Evolutionary conservation across 805 yeast genomes (phyloP).

Genomic region (Priceomyces haplophilus): DNA sequence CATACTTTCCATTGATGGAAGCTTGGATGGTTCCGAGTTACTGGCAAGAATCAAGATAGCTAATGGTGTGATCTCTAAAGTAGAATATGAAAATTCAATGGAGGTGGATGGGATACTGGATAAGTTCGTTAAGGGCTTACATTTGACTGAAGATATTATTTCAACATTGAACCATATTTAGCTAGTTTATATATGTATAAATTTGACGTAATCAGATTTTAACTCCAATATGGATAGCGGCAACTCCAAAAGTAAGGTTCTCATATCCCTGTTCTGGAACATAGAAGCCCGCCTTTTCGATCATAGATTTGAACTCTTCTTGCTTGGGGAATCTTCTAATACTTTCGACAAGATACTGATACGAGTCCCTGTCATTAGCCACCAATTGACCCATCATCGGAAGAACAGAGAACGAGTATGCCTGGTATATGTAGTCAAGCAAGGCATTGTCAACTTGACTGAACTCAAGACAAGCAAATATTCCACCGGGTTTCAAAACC

Average conservation of each 20-base stretch:
- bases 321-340: conserved; percentile 90
- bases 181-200: conserved; percentile 5
- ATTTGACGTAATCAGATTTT: conserved; percentile 52
- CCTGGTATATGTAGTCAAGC: conserved; percentile 74
- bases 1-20: conserved; percentile 17
- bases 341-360: conserved; percentile 93
- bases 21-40: conserved; percentile 10
- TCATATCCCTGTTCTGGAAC: conserved; percentile 88
- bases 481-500: conserved; percentile 95
- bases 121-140: conserved; percentile 24
- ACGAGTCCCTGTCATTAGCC: conserved; percentile 93
- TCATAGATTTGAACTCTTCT: conserved; percentile 87
- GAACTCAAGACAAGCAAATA: conserved; percentile 93
- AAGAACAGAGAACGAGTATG: conserved; percentile 81
- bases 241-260: conserved; percentile 89
- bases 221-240: conserved; percentile 94
- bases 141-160: conserved; percentile 31
- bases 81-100: conserved; percentile 14
- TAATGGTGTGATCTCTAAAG: conserved; percentile 24
- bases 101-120: conserved; percentile 16
- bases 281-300: conserved; percentile 90
- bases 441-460: conserved; percentile 82
- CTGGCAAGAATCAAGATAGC: conserved; percentile 23
- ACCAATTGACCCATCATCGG: conserved; percentile 95
- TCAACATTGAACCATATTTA: conserved; percentile 18